Conservation (phyloP, 140 eudicot species). For the Ambrosia hybrid region DNA sequence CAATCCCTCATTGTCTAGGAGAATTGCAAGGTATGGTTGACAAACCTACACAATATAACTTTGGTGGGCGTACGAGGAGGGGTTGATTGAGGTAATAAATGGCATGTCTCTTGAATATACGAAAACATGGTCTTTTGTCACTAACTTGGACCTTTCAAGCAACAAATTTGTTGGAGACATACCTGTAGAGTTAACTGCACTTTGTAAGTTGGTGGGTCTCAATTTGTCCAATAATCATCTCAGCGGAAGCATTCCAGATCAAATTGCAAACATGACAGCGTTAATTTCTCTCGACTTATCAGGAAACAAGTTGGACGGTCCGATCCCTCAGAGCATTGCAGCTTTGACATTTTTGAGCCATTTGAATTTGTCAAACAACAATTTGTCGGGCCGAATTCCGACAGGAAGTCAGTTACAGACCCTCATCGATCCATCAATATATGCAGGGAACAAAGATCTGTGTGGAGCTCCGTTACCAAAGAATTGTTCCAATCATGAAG, state of each 20-base stretch:
- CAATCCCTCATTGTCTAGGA: too few relatives aligned
- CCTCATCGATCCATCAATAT: constrained; percentile 14
- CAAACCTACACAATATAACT: background rate
- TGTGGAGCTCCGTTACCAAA: constrained; percentile 38
- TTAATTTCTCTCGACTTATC: background rate
- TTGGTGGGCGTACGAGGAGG: background rate
- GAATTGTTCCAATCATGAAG: constrained; percentile 14
- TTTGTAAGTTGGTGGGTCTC: constrained; percentile 20
- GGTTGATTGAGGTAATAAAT: constrained; percentile 13
- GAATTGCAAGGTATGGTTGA: background rate
- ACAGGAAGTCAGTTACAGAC: background rate
- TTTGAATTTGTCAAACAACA: background rate
- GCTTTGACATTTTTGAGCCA: background rate
- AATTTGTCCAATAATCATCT: constrained; percentile 42
- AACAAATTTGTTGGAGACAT: constrained; percentile 39
- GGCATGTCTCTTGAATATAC: background rate
- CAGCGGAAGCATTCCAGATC: constrained; percentile 26
- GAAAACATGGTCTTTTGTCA: background rate
- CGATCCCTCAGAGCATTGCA: background rate
- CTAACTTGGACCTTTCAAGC: constrained; percentile 42
- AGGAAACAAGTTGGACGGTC: background rate
- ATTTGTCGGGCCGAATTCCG: background rate
- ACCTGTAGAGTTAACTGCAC: constrained; percentile 30
- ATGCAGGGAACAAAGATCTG: constrained; percentile 32
- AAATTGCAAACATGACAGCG: constrained; percentile 6